Percentiles rank a stretch among this genome's conserved stretches.
Evolutionary conservation across 2,329 filamentous ascomycete species (phyloP).

Genomic region (Neopestalotiopsis sp.): DNA sequence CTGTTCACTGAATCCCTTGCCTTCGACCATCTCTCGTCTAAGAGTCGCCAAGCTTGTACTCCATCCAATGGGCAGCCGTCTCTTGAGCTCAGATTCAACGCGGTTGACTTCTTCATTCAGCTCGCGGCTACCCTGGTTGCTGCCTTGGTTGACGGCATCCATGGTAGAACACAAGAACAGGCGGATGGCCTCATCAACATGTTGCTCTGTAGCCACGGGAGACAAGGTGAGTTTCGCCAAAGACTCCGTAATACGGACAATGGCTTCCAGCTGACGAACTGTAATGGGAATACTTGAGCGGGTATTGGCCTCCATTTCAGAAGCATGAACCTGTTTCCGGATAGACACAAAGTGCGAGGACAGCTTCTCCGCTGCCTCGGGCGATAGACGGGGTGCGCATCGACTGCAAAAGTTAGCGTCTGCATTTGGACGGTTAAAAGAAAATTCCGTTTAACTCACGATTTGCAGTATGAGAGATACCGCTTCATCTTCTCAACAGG

Average conservation of each 20-base stretch:
- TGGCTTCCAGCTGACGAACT: constrained; percentile 94
- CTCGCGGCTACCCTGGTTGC: constrained; percentile 82
- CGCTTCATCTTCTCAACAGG: constrained; percentile 96
- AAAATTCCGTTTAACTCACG: constrained; percentile 59
- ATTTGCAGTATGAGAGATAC: constrained; percentile 96
- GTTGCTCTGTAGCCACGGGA: constrained; percentile 83
- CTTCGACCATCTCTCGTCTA: constrained; percentile 88
- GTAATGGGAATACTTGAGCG: constrained; percentile 97
- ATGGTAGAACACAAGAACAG: constrained; percentile 96
- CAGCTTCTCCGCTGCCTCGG: constrained; percentile 92
- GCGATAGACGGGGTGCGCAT: constrained; percentile 88
- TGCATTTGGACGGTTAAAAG: background rate
- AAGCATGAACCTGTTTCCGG: constrained; percentile 88
- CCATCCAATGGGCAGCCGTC: constrained; percentile 92
- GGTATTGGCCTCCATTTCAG: constrained; percentile 86
- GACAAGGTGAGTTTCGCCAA: constrained; percentile 89
- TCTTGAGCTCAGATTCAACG: constrained; percentile 86
- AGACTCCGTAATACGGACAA: constrained; percentile 95
- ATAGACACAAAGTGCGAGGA: constrained; percentile 98
- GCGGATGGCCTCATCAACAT: constrained; percentile 96
- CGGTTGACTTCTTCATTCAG: constrained; percentile 88
- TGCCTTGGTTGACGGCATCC: constrained; percentile 94
- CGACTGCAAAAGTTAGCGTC: constrained; percentile 60
- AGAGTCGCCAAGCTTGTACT: constrained; percentile 88
- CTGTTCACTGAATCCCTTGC: constrained; percentile 87